A percentile compares a stretch with the other conserved stretches of the same genome.
Conservation (phyloP, 495 filamentous ascomycete species). For the Aspergillus mulundensis region DNA sequence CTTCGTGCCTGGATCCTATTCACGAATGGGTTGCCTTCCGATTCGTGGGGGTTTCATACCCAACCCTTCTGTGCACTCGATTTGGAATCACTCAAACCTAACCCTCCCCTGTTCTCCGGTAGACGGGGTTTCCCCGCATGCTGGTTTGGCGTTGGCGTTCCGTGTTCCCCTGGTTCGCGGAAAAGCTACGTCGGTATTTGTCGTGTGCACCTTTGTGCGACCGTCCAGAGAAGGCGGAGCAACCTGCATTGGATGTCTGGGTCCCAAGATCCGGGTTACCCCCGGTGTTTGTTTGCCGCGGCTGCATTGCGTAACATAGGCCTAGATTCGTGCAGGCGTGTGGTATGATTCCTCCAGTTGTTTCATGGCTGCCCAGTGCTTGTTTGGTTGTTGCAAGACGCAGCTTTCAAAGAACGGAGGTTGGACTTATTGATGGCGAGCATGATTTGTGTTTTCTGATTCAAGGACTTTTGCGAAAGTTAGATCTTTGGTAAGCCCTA, state of each 20-base stretch:
- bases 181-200: conserved; percentile 1
- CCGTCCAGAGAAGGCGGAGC: not conserved
- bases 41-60: not conserved
- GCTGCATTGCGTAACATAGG: conserved; percentile 3
- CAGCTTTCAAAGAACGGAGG: not conserved
- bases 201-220: conserved; percentile 5
- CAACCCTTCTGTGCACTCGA: not conserved
- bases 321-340: not conserved
- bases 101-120: not conserved
- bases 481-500: not conserved
- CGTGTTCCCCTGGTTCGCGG: conserved; percentile 1
- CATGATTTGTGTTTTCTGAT: not conserved
- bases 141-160: not conserved
- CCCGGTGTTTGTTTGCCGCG: conserved; percentile 9
- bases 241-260: conserved; percentile 1
- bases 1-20: not conserved
- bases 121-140: conserved; percentile 1
- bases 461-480: not conserved
- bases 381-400: not conserved
- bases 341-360: not conserved
- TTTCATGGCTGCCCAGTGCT: not conserved
- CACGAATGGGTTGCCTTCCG: not conserved
- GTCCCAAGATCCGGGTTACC: not conserved
- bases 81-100: not conserved
- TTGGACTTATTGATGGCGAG: not conserved